Base-by-base conservation (phyloP, 352 stramenopile genomes). In the Globisporangium apiculatum region DNA sequence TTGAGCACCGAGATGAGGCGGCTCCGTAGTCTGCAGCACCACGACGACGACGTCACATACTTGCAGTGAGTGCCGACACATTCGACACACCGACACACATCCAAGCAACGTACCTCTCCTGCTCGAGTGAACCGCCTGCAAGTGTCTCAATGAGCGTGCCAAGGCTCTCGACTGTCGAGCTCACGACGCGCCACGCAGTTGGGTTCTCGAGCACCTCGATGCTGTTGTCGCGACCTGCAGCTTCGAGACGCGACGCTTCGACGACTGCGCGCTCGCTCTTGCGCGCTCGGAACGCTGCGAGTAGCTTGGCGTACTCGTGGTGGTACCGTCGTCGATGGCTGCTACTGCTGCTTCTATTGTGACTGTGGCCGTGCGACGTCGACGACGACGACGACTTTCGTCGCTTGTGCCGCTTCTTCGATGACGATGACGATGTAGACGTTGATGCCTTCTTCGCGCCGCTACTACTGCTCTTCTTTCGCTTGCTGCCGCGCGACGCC, bases 1-100 rank as follows among this genome's bases (percentile, higher is more conserved):
- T 95, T 95, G 38, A 91, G 49, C 53, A 95, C 87, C 53, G 74
- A 75, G 48, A 93, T 93, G 37, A 95, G 60, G 3, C 76, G 69
- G 54, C 85, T 80, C 62, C 76, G 70, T 14, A 95, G 55, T 57
- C 83, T 84, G 54, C 31, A 65, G 10, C 12, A 51, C 4, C 41
- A 43, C 11, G 36, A 42, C 18, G n/a, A 35, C 24, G 24, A 31
- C 24, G 24, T 31, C 5, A 17, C 7, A 18, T n/a, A 49, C n/a
- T 1, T 55, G 5, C 36, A 14, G 36, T 24, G 5, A 60, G 15
- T 48, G 12, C 14, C 17, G 11, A 0, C 36, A 12, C 50, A 24
- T 8, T 7, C 50, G 17, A 31, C 24, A 31, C 24, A 31, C 24
- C 24, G 24, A 31, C 24, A 31, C 24, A 31, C 24, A 31, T 31